Conservation (phyloP, 768 basidiomycete species). For the Suillus fuscotomentosus region DNA sequence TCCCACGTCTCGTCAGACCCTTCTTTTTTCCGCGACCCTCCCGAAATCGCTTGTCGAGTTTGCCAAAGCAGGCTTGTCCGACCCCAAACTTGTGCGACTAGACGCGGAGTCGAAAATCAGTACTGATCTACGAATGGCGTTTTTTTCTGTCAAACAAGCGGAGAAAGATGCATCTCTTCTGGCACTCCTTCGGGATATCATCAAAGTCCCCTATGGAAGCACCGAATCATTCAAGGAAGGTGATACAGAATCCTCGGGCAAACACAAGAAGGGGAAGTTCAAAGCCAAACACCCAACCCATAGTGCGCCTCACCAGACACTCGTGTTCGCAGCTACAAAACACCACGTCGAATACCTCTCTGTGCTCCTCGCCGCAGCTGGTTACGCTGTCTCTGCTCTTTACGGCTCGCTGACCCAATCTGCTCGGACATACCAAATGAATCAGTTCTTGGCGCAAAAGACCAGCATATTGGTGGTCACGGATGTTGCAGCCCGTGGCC, state of each 20-base stretch:
- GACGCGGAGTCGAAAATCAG: conserved; percentile 97
- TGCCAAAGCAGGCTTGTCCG: conserved; percentile 92
- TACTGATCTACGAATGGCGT: conserved; percentile 88
- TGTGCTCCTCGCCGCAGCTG: conserved; percentile 71
- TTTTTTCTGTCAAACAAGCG: conserved; percentile 86
- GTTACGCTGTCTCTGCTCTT: conserved; percentile 90
- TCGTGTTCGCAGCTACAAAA: conserved; percentile 95
- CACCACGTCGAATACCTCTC: conserved; percentile 97
- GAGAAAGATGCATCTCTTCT: conserved; percentile 95
- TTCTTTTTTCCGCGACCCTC: conserved; percentile 94
- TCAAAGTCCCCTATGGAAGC: conserved; percentile 68
- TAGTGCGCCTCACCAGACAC: conserved; percentile 85
- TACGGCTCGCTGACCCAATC: conserved; percentile 94
- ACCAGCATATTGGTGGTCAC: conserved; percentile 93
- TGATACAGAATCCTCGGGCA: conserved; percentile 22
- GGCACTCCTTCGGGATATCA: conserved; percentile 80
- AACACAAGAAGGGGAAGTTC: conserved; percentile 53
- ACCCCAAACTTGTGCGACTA: conserved; percentile 93
- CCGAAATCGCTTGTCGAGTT: conserved; percentile 97
- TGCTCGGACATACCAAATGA: conserved; percentile 88
- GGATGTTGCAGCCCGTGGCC: conserved; percentile 96
- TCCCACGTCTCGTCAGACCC: conserved; percentile 82
- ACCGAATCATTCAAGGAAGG: conserved; percentile 27
- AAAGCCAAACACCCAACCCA: conserved; percentile 42
- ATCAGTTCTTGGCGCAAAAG: conserved; percentile 76